A percentile compares a stretch with the other conserved stretches of the same genome.
phyloP scores from a whole-genome alignment of 345 rosid genomes.

The Eucalyptus microcorys region DNA sequence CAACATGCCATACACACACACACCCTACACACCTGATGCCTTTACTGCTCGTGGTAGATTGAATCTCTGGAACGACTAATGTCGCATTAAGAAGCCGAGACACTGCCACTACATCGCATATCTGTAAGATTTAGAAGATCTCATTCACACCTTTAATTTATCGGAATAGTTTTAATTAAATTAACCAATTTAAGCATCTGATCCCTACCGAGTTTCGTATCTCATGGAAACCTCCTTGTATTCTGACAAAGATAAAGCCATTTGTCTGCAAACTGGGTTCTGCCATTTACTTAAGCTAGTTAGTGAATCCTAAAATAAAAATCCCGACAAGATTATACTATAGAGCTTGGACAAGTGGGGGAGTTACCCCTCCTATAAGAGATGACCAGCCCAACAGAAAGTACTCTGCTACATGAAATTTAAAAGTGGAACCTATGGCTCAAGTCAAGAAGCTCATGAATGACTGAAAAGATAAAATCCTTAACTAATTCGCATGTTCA shows the following conservation, averaged over 20 bases:
- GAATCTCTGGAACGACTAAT: slow-evolving; percentile 89
- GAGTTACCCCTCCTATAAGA: neutral
- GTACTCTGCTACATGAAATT: neutral
- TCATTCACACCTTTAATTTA: neutral
- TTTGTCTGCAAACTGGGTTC: slow-evolving; percentile 48
- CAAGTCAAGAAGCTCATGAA: neutral
- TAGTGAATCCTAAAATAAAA: neutral
- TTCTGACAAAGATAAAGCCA: slow-evolving; percentile 80
- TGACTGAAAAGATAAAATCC: neutral
- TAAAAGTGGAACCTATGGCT: neutral
- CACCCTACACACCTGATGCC: slow-evolving; percentile 62
- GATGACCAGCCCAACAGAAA: neutral
- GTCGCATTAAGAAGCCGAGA: slow-evolving; percentile 91
- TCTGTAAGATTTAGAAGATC: slow-evolving; percentile 19
- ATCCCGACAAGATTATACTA: neutral
- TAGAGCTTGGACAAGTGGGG: neutral
- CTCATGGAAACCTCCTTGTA: slow-evolving; percentile 99
- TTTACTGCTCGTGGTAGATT: slow-evolving; percentile 96
- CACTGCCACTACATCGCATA: slow-evolving; percentile 73
- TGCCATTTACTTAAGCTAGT: slow-evolving; percentile 2
- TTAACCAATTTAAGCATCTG: neutral
- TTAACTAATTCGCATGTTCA: neutral
- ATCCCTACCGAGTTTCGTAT: slow-evolving; percentile 86
- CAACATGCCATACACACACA: neutral
- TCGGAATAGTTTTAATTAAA: neutral